Evolutionary conservation across 352 stramenopile species (phyloP).

Genomic region (Pythium utonaiense): DNA sequence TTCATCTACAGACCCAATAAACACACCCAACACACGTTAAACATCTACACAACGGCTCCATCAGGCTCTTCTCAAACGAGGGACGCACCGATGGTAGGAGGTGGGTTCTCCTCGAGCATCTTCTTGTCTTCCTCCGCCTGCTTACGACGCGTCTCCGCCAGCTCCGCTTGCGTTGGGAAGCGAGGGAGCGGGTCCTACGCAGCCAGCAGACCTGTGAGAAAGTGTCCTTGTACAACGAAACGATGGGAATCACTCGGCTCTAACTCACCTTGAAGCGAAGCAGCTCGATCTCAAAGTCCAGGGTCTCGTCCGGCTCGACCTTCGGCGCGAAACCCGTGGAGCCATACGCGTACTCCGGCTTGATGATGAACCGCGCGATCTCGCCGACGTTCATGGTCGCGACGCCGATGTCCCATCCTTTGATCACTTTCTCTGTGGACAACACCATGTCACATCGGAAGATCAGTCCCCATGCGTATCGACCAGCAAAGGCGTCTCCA

Average conservation of each 20-base stretch:
- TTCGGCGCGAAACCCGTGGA: constrained; percentile 77
- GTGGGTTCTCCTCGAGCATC: constrained; percentile 81
- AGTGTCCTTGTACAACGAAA: no score
- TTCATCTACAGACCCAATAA: no score
- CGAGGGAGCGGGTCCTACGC: constrained; percentile 67
- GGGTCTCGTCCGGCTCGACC: constrained; percentile 78
- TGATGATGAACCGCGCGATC: constrained; percentile 81
- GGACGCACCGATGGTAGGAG: constrained; percentile 62
- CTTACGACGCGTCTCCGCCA: constrained; percentile 78
- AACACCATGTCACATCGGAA: neutral
- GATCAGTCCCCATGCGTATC: no score
- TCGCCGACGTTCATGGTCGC: constrained; percentile 77
- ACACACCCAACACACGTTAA: neutral
- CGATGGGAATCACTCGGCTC: no score
- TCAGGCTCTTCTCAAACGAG: neutral
- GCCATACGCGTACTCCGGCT: constrained; percentile 77
- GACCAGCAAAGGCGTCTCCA: no score
- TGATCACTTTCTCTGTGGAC: constrained; percentile 78
- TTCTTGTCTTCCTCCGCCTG: constrained; percentile 82
- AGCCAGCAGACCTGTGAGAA: no score
- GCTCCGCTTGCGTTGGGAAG: constrained; percentile 78
- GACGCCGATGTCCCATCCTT: constrained; percentile 82
- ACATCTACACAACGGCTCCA: neutral
- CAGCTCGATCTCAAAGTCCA: constrained; percentile 87
- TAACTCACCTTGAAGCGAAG: constrained; percentile 60